These are phyloP conservation scores for Westerdykella aurantiaca DNA, from an alignment of 2,329 filamentous ascomycete species.

Conservation along the genomic window DNA sequence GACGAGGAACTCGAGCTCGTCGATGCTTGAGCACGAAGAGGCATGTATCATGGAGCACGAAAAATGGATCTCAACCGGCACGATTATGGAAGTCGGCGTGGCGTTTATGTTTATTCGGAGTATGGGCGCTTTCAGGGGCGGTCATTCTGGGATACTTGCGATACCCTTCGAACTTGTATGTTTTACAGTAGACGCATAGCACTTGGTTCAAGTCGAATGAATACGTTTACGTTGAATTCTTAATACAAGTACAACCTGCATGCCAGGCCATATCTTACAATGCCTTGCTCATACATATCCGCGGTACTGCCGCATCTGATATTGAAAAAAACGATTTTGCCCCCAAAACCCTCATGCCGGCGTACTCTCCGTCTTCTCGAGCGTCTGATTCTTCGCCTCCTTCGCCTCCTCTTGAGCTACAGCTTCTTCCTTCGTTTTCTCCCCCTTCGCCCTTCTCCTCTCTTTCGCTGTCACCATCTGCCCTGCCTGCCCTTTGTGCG, in stretches of 20 bases:
- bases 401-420: constrained; percentile 21
- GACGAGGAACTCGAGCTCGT: constrained; percentile 34
- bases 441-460: constrained; percentile 20
- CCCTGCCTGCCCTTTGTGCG: constrained; percentile 21
- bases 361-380: background rate
- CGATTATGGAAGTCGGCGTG: background rate
- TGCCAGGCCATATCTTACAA: constrained; percentile 8
- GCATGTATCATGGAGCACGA: background rate
- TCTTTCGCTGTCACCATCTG: constrained; percentile 23
- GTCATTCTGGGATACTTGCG: constrained; percentile 11
- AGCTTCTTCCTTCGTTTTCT: constrained; percentile 20
- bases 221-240: constrained; percentile 2
- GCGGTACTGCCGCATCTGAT: background rate
- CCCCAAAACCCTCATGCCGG: constrained; percentile 1
- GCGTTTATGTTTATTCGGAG: background rate
- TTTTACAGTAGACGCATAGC: constrained; percentile 6
- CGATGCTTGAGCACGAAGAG: constrained; percentile 13
- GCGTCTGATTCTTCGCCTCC: constrained; percentile 17
- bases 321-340: too few species aligned
- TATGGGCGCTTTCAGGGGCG: background rate
- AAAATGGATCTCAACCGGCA: background rate
- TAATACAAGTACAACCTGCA: background rate
- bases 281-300: background rate
- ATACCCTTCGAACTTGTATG: constrained; percentile 29
- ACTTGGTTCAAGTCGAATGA: constrained; percentile 1